Evolutionary conservation across 140 eudicot genomes (phyloP).

Genomic region (Cichorium intybus): DNA sequence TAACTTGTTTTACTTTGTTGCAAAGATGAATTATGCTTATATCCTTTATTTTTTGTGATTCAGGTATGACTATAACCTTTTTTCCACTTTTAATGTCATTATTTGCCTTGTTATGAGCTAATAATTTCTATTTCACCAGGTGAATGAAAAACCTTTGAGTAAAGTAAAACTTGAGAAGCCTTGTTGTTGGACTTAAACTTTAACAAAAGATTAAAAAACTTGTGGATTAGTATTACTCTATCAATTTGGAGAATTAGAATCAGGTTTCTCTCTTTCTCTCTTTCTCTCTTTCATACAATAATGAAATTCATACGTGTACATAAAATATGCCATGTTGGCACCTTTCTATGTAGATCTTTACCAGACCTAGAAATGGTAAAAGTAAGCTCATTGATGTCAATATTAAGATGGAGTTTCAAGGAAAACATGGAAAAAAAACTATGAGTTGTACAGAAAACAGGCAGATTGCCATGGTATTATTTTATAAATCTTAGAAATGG

Average conservation of each 20-base stretch:
- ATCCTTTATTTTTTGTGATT: constrained; percentile 51
- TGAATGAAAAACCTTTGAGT: constrained; percentile 47
- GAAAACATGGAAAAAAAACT: constrained; percentile 70
- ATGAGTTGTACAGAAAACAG: constrained; percentile 64
- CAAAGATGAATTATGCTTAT: constrained; percentile 50
- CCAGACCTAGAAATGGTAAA: too few relatives aligned
- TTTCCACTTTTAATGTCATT: background rate
- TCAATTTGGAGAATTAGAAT: too few relatives aligned
- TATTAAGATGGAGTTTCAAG: too few relatives aligned
- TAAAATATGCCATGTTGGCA: constrained; percentile 8
- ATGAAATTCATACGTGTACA: background rate
- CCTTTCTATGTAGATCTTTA: constrained; percentile 47
- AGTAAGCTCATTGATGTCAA: too few relatives aligned
- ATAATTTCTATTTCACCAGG: too few relatives aligned
- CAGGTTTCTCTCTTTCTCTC: constrained; percentile 65
- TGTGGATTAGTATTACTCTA: constrained; percentile 59
- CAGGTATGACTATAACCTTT: constrained; percentile 42
- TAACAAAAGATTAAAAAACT: constrained; percentile 46
- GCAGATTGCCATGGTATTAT: constrained; percentile 62
- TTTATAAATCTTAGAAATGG: constrained; percentile 7
- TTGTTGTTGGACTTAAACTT: constrained; percentile 75
- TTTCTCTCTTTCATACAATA: constrained; percentile 15
- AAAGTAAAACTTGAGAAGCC: constrained; percentile 64
- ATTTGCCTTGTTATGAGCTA: background rate
- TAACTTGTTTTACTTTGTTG: constrained; percentile 65